Percentiles rank a stretch among this genome's conserved stretches.
These are phyloP conservation scores for Kentomonas sorsogonicus DNA, from an alignment of 208 protist species.

Conservation along the genomic window DNA sequence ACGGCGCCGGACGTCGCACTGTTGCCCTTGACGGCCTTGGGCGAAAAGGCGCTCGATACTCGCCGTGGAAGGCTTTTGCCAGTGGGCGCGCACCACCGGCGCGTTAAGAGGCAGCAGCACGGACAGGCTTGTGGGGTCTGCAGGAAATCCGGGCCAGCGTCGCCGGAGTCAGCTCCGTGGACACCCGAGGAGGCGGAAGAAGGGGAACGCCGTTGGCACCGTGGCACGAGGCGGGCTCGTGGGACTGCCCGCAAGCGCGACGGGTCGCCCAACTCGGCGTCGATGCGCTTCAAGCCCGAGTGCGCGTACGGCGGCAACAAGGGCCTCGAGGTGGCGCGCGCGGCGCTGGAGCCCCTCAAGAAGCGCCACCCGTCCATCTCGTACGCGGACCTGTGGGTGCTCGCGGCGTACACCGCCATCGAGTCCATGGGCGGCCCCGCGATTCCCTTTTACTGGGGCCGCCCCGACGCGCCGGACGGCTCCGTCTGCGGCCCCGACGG, in stretches of 20 bases:
- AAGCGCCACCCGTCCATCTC: constrained; percentile 84
- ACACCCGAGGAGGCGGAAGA: constrained; percentile 49
- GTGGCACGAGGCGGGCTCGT: constrained; percentile 74
- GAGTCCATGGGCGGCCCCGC: constrained; percentile 88
- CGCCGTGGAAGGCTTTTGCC: constrained; percentile 86
- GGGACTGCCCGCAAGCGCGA: constrained; percentile 55
- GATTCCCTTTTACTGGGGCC: constrained; percentile 82
- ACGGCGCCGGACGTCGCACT: constrained; percentile 78
- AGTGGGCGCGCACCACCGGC: constrained; percentile 96
- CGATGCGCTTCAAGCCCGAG: constrained; percentile 81
- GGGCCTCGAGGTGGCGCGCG: constrained; percentile 75
- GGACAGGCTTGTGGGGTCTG: constrained; percentile 86
- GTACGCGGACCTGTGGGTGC: constrained; percentile 91
- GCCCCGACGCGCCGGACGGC: constrained; percentile 69
- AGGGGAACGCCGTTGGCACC: constrained; percentile 74
- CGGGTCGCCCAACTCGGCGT: constrained; percentile 59
- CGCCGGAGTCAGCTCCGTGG: constrained; percentile 58
- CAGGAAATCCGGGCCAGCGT: constrained; percentile 64
- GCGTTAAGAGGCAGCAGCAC: constrained; percentile 93
- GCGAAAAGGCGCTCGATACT: constrained; percentile 86
- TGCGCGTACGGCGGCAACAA: constrained; percentile 76
- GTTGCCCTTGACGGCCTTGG: constrained; percentile 62
- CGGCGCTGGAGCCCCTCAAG: constrained; percentile 85
- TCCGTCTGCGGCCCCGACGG: constrained; percentile 65
- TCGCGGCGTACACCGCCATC: constrained; percentile 87